Conservation (phyloP, 1,139 yeast species). For the Nakaseomyces uthaithaninus region DNA sequence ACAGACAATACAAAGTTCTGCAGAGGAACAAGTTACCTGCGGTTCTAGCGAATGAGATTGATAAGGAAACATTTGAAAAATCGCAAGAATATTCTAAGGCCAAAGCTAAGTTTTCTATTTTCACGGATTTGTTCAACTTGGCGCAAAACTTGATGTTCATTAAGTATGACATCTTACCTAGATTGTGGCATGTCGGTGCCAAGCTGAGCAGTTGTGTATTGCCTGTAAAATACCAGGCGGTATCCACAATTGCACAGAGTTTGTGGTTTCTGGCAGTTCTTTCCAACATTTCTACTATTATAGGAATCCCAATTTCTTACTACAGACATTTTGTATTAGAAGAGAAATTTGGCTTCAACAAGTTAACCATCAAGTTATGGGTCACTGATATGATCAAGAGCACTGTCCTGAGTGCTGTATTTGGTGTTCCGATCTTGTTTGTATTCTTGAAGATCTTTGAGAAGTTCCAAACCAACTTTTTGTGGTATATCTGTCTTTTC, state of each 20-base stretch:
- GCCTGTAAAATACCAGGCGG: conserved; percentile 31
- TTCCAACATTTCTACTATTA: conserved; percentile 42
- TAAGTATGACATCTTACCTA: conserved; percentile 58
- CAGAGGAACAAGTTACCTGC: conserved; percentile 50
- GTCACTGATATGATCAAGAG: conserved; percentile 61
- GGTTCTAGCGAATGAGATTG: conserved; percentile 55
- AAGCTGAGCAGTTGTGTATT: conserved; percentile 38
- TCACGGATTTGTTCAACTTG: conserved; percentile 46
- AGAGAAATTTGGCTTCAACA: conserved; percentile 88
- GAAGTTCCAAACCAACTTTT: conserved; percentile 69
- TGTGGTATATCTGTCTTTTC: conserved; percentile 69
- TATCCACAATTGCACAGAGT: conserved; percentile 60
- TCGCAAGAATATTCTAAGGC: conserved; percentile 76
- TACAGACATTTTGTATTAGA: conserved; percentile 82
- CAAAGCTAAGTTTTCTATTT: conserved; percentile 63
- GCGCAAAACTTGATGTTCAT: conserved; percentile 51
- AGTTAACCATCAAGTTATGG: conserved; percentile 66
- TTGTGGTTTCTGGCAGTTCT: conserved; percentile 51
- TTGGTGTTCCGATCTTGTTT: conserved; percentile 69
- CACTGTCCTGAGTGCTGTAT: conserved; percentile 42
- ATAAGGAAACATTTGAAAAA: conserved; percentile 64
- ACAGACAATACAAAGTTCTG: conserved; percentile 69
- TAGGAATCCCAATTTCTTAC: conserved; percentile 60
- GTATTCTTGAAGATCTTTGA: conserved; percentile 75
- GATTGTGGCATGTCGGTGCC: conserved; percentile 45